Evolutionary conservation across 495 filamentous ascomycete genomes (phyloP), one percentile per base, ranked within the genome.

Genomic region (Penicillium ucsense): DNA sequence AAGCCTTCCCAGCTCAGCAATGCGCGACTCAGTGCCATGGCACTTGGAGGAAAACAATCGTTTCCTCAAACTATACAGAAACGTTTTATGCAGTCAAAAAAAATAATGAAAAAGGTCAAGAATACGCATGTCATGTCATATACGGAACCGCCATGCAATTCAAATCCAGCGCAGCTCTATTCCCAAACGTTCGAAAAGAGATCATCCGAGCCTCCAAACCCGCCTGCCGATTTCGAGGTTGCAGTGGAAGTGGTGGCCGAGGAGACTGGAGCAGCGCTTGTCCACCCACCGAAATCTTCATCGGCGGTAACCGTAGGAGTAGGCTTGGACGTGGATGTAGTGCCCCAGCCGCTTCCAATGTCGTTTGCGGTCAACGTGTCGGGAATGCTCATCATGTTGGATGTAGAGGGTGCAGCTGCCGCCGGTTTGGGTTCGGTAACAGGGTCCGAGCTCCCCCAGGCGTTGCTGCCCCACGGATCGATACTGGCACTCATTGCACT

Each of bases 251-350:
- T 55, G 32, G 54, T 60, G n/a, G 74, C 71, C 43, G 74, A 72
- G 29, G 66, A 62, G 31, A 67, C 64, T 6, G 78, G 72, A 28
- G 75, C 73, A 40, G 83, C 81, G 66, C 85, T 89, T 38, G 83
- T 84, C 89, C 89, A 96, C 27, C 89, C 89, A 10, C 89, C 89
- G 68, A 94, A 96, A 55, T 96, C 89, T 65, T 96, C 89, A 60
- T 96, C 89, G 0, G 79, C 80, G 31, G 79, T 76, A 3, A 92
- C 83, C 52, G 82, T 82, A 8, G 85, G 81, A 7, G 70, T 60
- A 0, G 68, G 62, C 50, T 73, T 71, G 27, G 78, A 62, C 7
- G 64, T 45, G 1, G 78, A 62, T 8, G 64, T 45, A 1, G 57
- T 62, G 10, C 77, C 80, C 80, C 81, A 84, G 47, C 80, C 80